These are phyloP conservation scores for Vitis vinifera DNA, from an alignment of 164 flowering plant genomes.

Conservation along the genomic window ASM3070453v1 NC_081811.1:24349001-24349500, in stretches of 20 bases:
- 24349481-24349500: constrained; percentile 1
- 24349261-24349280: neutral
- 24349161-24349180: neutral
- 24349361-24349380: neutral
- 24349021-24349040: neutral
- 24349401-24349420: neutral
- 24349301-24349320: neutral
- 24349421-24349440: neutral
- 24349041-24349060: neutral
- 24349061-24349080: neutral
- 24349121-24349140: too few relatives aligned
- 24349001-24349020: neutral
- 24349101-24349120: too few relatives aligned
- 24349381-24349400: neutral
- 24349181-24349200: neutral
- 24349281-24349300: neutral
- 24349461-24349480: constrained; percentile 22
- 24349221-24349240: neutral
- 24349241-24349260: neutral
- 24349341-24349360: neutral
- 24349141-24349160: neutral
- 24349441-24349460: neutral
- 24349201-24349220: neutral
- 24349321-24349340: neutral
- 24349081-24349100: too few relatives aligned